Evolutionary conservation across 495 filamentous ascomycete genomes (phyloP).

Genomic region (Parathielavia appendiculata): DNA sequence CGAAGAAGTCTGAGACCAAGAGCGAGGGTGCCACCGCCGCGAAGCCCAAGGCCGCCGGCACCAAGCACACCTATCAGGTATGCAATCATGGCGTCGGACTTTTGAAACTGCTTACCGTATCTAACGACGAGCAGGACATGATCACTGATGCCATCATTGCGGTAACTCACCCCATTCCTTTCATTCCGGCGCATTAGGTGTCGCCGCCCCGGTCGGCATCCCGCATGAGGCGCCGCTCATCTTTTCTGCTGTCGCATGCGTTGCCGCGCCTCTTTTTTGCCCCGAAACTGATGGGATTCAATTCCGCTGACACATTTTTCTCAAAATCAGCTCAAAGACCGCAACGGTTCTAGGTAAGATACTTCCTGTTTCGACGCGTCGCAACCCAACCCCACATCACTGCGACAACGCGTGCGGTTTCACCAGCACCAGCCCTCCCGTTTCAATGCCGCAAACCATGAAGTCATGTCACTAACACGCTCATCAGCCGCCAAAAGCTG

Average conservation of each 20-base stretch:
- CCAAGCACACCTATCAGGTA: conserved; percentile 54
- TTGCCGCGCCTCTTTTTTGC: conserved; percentile 6
- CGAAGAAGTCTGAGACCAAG: conserved; percentile 54
- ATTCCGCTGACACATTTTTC: conserved; percentile 43
- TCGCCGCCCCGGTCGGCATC: conserved; percentile 18
- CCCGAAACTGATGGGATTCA: conserved; percentile 18
- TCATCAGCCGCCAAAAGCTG: conserved; percentile 77
- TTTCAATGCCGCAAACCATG: conserved; percentile 4
- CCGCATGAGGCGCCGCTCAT: conserved; percentile 23
- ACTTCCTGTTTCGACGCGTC: conserved; percentile 12
- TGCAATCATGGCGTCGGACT: conserved; percentile 30
- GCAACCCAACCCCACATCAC: conserved; percentile 4
- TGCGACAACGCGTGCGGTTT: not conserved
- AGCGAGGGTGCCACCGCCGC: conserved; percentile 38
- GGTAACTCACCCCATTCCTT: conserved; percentile 48
- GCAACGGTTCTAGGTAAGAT: conserved; percentile 59
- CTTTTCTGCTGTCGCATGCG: conserved; percentile 17
- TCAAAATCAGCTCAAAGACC: conserved; percentile 55
- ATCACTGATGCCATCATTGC: conserved; percentile 62
- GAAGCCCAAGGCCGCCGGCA: conserved; percentile 52
- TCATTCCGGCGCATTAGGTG: conserved; percentile 35
- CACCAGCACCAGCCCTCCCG: not conserved
- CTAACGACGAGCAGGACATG: conserved; percentile 55
- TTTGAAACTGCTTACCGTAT: conserved; percentile 18
- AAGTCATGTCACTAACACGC: conserved; percentile 31